A percentile compares a stretch with the other conserved stretches of the same genome.
These are phyloP conservation scores for Fusarium goolgardi DNA, from an alignment of 2,329 filamentous ascomycete genomes.

Conservation along the genomic window DNA sequence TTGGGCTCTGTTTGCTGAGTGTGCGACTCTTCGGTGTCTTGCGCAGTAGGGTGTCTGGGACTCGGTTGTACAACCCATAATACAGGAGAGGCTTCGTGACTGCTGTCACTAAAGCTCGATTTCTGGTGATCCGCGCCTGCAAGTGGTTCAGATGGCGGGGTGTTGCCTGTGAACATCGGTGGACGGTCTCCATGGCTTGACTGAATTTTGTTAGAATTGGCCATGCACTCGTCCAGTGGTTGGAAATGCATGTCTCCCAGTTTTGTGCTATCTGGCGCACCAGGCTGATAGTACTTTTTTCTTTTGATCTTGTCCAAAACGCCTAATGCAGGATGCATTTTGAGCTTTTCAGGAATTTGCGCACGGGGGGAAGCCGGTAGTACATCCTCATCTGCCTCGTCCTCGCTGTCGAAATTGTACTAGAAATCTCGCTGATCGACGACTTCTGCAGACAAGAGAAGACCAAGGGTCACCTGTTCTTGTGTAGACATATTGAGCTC, in stretches of 20 bases:
- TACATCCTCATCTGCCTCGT: constrained; percentile 42
- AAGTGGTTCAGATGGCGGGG: constrained; percentile 42
- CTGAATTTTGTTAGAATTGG: constrained; percentile 6
- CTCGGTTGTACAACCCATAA: neutral
- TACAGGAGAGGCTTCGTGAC: neutral
- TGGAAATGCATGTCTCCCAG: constrained; percentile 10
- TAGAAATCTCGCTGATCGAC: constrained; percentile 51
- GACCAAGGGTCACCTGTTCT: constrained; percentile 50
- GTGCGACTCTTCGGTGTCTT: neutral
- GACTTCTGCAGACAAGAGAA: constrained; percentile 51
- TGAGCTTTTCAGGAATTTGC: constrained; percentile 49
- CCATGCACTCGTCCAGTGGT: neutral
- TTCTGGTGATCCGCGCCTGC: constrained; percentile 4
- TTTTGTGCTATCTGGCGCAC: constrained; percentile 13
- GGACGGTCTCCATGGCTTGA: constrained; percentile 23
- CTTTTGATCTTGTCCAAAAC: constrained; percentile 47
- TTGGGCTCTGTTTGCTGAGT: constrained; percentile 7
- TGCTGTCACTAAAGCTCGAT: neutral
- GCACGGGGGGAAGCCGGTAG: constrained; percentile 48
- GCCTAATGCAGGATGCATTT: constrained; percentile 40
- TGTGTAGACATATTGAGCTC: constrained; percentile 46
- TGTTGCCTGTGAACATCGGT: constrained; percentile 40
- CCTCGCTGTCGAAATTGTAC: constrained; percentile 54
- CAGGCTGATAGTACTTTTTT: constrained; percentile 43
- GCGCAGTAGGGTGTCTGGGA: neutral